Base-by-base conservation (phyloP, 345 rosid species). In the Brassica nigra region DNA sequence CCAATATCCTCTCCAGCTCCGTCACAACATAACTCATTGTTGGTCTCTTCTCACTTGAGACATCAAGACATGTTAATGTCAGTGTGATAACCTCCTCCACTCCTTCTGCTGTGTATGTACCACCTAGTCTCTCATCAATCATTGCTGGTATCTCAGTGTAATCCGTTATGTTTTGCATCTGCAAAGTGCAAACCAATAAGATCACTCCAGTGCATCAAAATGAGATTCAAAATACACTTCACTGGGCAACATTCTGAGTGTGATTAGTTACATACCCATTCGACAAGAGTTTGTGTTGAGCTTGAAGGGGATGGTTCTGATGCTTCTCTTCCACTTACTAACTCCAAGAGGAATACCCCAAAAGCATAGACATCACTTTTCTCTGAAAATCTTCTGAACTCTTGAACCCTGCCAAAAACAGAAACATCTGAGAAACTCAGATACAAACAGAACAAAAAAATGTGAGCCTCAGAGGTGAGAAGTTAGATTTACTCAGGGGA, bases 281-380 rank as follows among this genome's bases (percentile, higher is more conserved):
- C 93, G 36, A 91, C 89, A 68, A 91, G 79, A 74, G 86, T 88
- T 76, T 86, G 87, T 20, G 82, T 78, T 47, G 93, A 76, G 81
- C 84, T 90, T 55, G 90, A 83, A 49, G 84, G 85, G 34, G 83
- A 85, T 58, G 86, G 83, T 28, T 79, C 85, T 2, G 89, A 76
- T 80, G 99, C 97, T 83, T 92, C 95, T 77, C 82, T 82, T 49
- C 99, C 97, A 0, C 89, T 84, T 55, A 91, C 87, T 66, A 92
- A 75, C 84, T 92, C 97, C 89, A 92, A 84, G 75, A 95, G 97
- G 80, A 95, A 95, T 44, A 92, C 92, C 9, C 97, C 99, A 71
- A 95, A 95, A 83, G 97, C 91, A 82, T 89, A 95, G 1, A 82
- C 90, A 68, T 95, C 99, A 62, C 99, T 89, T 82, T 92, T 95